Percentiles rank a stretch among this genome's conserved stretches.
Conservation (phyloP, 495 filamentous ascomycete genomes). For the Talaromyces thailandensis region DNA sequence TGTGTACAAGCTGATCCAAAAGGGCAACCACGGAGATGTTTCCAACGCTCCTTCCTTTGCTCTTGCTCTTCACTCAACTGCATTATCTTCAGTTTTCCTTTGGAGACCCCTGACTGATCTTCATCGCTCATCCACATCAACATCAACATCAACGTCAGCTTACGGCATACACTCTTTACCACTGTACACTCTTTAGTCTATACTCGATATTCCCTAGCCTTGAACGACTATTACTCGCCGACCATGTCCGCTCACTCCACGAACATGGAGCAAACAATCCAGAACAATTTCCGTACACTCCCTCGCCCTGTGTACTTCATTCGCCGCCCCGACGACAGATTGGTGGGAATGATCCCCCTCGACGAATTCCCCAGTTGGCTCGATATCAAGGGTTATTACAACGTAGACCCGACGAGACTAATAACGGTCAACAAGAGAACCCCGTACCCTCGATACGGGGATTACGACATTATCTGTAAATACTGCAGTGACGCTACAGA, state of each 20-base stretch:
- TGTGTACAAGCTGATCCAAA: not conserved
- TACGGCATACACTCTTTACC: not conserved
- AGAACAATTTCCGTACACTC: not conserved
- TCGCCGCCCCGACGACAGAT: conserved; percentile 18
- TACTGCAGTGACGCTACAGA: conserved; percentile 23
- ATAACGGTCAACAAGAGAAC: conserved; percentile 7
- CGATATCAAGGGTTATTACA: conserved; percentile 12
- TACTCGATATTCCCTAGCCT: not conserved
- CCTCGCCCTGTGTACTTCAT: conserved; percentile 24
- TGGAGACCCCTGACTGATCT: not conserved
- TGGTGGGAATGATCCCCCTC: conserved; percentile 23
- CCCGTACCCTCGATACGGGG: conserved; percentile 24
- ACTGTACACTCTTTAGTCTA: not conserved
- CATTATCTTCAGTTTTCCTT: not conserved
- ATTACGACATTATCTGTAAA: conserved; percentile 31
- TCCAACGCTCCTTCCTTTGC: not conserved
- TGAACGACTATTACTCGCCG: not conserved
- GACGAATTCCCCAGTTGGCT: conserved; percentile 34
- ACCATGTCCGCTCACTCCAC: not conserved
- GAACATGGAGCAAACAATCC: not conserved
- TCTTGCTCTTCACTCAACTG: not conserved
- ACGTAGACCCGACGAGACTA: not conserved
- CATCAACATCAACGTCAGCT: not conserved
- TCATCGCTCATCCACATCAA: not conserved
- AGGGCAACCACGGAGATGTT: not conserved